phyloP scores from a whole-genome alignment of 2,329 filamentous ascomycete species.

The Didymella pomorum region DNA sequence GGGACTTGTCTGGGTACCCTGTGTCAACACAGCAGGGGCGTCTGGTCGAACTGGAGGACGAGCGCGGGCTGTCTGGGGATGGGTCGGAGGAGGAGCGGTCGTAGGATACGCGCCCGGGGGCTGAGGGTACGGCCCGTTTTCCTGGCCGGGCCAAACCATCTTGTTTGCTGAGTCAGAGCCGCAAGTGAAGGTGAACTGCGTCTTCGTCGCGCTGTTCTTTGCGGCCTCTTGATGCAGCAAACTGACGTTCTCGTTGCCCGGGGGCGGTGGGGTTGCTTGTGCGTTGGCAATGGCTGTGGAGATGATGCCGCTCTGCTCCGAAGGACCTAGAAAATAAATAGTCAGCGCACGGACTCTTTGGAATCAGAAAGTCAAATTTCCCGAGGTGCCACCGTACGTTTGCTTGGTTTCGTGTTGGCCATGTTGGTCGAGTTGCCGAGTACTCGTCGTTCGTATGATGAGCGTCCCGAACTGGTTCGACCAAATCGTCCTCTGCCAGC shows the following conservation, averaged over 20 bases:
- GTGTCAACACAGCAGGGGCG: slow-evolving; percentile 57
- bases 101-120: slow-evolving; percentile 49
- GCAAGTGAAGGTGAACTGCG: slow-evolving; percentile 96
- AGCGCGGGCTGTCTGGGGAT: slow-evolving; percentile 34
- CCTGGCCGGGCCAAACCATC: slow-evolving; percentile 75
- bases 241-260: slow-evolving; percentile 79
- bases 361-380: slow-evolving; percentile 30
- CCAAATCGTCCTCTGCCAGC: slow-evolving; percentile 85
- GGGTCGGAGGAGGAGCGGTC: slow-evolving; percentile 30
- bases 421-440: slow-evolving; percentile 54
- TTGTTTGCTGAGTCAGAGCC: slow-evolving; percentile 86
- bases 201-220: slow-evolving; percentile 73
- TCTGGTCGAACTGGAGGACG: slow-evolving; percentile 43
- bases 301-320: slow-evolving; percentile 79
- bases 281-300: slow-evolving; percentile 91
- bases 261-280: slow-evolving; percentile 56
- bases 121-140: slow-evolving; percentile 52
- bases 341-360: slow-evolving; percentile 48
- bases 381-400: slow-evolving; percentile 49
- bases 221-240: slow-evolving; percentile 74
- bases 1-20: slow-evolving; percentile 65
- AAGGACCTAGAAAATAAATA: slow-evolving; percentile 47
- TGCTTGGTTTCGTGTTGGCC: slow-evolving; percentile 54
- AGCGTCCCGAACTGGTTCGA: slow-evolving; percentile 59
- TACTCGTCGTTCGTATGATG: slow-evolving; percentile 51